Conservation (phyloP, 148 eudicot species). For the Camellia sinensis region DNA sequence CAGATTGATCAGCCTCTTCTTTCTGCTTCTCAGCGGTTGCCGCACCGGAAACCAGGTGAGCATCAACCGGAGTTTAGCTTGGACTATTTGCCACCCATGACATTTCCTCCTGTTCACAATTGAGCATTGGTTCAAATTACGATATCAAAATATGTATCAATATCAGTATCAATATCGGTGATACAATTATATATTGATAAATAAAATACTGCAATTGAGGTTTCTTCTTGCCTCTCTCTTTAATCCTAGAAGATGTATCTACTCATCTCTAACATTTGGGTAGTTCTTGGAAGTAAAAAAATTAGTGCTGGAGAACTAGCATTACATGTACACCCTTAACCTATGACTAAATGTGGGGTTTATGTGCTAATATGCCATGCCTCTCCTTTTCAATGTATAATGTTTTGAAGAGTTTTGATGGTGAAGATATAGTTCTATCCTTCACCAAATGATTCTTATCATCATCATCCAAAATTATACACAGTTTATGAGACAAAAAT, state of each 20-base stretch:
- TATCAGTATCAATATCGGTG: too few species aligned
- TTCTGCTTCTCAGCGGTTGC: constrained; percentile 34
- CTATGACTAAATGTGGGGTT: not conserved
- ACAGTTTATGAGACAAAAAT: too few species aligned
- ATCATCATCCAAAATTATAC: too few species aligned
- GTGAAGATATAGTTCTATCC: not conserved
- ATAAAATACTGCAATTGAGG: not conserved
- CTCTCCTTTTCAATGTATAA: constrained; percentile 13
- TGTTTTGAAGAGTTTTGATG: constrained; percentile 11
- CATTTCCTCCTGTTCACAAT: constrained; percentile 55
- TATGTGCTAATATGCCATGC: not conserved
- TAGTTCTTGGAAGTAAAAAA: not conserved
- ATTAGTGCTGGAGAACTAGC: not conserved
- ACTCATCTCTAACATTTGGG: not conserved
- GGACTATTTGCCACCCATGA: constrained; percentile 54
- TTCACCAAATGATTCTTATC: not conserved
- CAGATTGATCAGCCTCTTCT: not conserved
- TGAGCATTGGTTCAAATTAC: constrained; percentile 19
- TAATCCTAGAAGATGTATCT: not conserved
- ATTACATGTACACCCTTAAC: too few species aligned
- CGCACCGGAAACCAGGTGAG: constrained; percentile 22
- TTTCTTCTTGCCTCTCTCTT: not conserved
- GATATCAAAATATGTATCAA: too few species aligned
- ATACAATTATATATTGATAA: too few species aligned
- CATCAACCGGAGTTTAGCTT: constrained; percentile 38